Percentiles rank a stretch among this genome's conserved stretches.
These are phyloP conservation scores for Lycium barbarum DNA, from an alignment of 257 asterid species.

Conservation along the genomic window DNA sequence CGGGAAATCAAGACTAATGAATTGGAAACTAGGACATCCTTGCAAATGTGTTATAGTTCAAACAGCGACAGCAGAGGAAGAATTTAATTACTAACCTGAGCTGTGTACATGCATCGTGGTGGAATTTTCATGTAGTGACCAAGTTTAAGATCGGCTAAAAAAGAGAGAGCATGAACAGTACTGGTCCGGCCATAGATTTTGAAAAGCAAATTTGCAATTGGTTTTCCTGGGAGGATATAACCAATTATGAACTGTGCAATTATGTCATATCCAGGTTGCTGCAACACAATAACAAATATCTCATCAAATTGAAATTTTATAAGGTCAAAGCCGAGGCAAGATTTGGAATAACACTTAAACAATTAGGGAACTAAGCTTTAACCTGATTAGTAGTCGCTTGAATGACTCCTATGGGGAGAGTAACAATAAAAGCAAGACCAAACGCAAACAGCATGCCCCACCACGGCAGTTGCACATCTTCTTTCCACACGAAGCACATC, in stretches of 20 bases:
- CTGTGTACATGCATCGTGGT: constrained; percentile 83
- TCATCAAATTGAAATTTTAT: background rate
- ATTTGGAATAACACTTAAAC: background rate
- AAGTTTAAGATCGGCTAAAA: constrained; percentile 89
- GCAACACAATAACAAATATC: constrained; percentile 29
- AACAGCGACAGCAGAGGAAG: background rate
- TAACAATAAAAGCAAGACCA: constrained; percentile 78
- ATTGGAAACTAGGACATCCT: constrained; percentile 7
- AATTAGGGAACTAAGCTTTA: background rate
- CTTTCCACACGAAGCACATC: constrained; percentile 81
- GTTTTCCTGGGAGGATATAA: constrained; percentile 87
- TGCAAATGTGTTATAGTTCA: background rate
- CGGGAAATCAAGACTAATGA: background rate
- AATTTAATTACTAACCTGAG: constrained; percentile 61
- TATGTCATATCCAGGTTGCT: constrained; percentile 98
- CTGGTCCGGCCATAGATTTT: constrained; percentile 95
- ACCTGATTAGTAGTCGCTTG: constrained; percentile 98
- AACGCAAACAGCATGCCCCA: constrained; percentile 94
- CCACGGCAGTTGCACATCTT: constrained; percentile 88
- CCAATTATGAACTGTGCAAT: constrained; percentile 93
- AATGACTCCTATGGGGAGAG: constrained; percentile 93
- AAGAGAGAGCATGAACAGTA: constrained; percentile 84
- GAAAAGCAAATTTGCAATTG: constrained; percentile 87
- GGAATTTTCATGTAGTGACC: constrained; percentile 99
- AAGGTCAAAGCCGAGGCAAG: background rate